Evolutionary conservation across 2,329 filamentous ascomycete genomes (phyloP).

Genomic region (Paecilomyces variotii): DNA sequence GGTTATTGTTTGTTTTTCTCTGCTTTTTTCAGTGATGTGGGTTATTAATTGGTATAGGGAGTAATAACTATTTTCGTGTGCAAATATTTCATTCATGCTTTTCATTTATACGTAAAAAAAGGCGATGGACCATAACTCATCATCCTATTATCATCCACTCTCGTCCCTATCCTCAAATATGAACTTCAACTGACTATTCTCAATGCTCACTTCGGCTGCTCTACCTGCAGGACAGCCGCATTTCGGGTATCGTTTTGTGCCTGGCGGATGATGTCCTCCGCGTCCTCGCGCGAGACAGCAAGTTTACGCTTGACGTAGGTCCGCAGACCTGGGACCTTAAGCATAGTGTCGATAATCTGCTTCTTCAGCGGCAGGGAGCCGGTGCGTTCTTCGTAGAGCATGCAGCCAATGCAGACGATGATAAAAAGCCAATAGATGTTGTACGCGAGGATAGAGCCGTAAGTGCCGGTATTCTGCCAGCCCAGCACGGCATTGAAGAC

Average conservation of each 20-base stretch:
- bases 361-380: slow-evolving; percentile 10
- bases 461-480: slow-evolving; percentile 82
- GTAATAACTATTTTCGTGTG: not conserved
- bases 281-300: slow-evolving; percentile 4
- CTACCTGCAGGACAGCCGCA: not conserved
- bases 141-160: not conserved
- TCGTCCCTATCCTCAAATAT: not conserved
- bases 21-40: too few relatives aligned
- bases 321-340: slow-evolving; percentile 15
- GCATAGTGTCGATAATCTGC: slow-evolving; percentile 8
- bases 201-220: not conserved
- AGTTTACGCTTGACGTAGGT: slow-evolving; percentile 12
- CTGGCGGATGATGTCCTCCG: slow-evolving; percentile 10
- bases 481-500: slow-evolving; percentile 80
- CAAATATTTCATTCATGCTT: not conserved
- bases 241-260: not conserved
- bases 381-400: not conserved
- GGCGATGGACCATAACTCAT: not conserved
- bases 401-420: slow-evolving; percentile 33
- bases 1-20: too few relatives aligned
- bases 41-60: not conserved
- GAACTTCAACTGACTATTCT: not conserved
- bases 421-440: slow-evolving; percentile 76
- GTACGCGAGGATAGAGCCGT: slow-evolving; percentile 78
- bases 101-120: not conserved